Base-by-base conservation (phyloP, 1,284 basidiomycete species). In the Pterula multifida region DNA sequence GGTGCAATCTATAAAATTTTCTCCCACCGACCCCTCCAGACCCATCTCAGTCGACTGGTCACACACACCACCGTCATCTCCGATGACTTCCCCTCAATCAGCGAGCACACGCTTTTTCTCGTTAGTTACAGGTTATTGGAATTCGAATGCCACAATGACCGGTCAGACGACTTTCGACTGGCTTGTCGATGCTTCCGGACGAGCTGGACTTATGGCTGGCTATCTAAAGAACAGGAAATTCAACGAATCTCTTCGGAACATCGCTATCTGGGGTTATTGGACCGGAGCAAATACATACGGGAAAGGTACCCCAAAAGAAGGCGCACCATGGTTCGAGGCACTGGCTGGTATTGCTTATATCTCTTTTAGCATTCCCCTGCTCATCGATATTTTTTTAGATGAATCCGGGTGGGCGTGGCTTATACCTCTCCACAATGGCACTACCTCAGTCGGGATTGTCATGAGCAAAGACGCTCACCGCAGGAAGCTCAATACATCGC, bases 401-500 rank as follows among this genome's bases (percentile, higher is more conserved):
- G 72, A 78, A 56, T 71, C 71, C 23, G 79, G 78, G 3, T 81
- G 79, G 79, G 73, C 70, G 4, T 81, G 79, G 76, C 76, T 78
- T 51, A 81, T 81, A 32, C 79, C 79, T 3, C 65, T 81, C 22
- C 70, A 75, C 54, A 68, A 72, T 50, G 76, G 72, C 1, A 68
- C 72, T 11, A 72, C 73, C 0, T 81, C 79, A 2, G 65, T 81
- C 2, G 79, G 79, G 3, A 56, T 81, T 47, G 77, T 81, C 25
- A 70, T 76, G 63, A 69, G 76, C 51, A 70, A 77, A 53, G 64
- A 67, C n/a, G 55, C 59, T 22, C 63, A 63, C 47, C 57, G 58
- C 19, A 59, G 56, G 54, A 68, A 59, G 52, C n/a, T 35, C 32
- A 35, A 65, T 62, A 35, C 9, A 9, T 11, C 32, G 11, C n/a